A percentile compares a stretch with the other conserved stretches of the same genome.
Conservation (phyloP, 1,284 basidiomycete species). For the Phellopilus nigrolimitatus region DNA sequence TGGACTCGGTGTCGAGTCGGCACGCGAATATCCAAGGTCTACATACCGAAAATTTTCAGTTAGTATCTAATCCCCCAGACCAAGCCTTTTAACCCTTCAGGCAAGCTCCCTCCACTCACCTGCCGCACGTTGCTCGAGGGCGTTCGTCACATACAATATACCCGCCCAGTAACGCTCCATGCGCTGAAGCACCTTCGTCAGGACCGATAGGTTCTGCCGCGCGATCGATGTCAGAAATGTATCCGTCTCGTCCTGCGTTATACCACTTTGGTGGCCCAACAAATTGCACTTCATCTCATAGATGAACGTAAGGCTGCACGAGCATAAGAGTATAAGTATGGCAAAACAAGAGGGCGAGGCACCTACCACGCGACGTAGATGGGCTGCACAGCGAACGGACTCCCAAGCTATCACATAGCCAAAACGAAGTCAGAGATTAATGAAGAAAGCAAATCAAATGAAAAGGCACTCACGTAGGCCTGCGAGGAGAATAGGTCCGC, state of each 20-base stretch:
- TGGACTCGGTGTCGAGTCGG: slow-evolving; percentile 18
- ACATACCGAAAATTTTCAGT: background rate
- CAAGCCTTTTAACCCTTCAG: too few relatives aligned
- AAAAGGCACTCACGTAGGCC: slow-evolving; percentile 29
- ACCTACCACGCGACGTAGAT: slow-evolving; percentile 31
- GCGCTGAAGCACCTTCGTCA: slow-evolving; percentile 30
- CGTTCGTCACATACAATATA: slow-evolving; percentile 29
- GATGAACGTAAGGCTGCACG: slow-evolving; percentile 32
- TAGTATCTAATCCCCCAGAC: too few relatives aligned
- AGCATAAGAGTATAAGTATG: too few relatives aligned
- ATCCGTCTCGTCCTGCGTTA: slow-evolving; percentile 19
- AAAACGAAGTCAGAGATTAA: background rate
- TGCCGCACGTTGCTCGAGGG: slow-evolving; percentile 25
- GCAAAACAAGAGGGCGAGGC: background rate
- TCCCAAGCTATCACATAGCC: slow-evolving; percentile 23
- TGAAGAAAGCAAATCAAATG: background rate
- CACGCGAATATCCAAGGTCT: slow-evolving; percentile 4
- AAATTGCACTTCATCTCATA: slow-evolving; percentile 32
- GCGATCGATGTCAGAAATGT: slow-evolving; percentile 33
- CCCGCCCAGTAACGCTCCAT: slow-evolving; percentile 38
- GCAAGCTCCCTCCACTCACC: slow-evolving; percentile 23
- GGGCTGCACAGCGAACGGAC: slow-evolving; percentile 31
- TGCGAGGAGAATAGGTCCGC: slow-evolving; percentile 28
- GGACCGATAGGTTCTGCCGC: slow-evolving; percentile 30
- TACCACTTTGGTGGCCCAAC: slow-evolving; percentile 3